Conservation (phyloP, 192 early-diverging fungal species). For the Allomyces macrogynus region DNA sequence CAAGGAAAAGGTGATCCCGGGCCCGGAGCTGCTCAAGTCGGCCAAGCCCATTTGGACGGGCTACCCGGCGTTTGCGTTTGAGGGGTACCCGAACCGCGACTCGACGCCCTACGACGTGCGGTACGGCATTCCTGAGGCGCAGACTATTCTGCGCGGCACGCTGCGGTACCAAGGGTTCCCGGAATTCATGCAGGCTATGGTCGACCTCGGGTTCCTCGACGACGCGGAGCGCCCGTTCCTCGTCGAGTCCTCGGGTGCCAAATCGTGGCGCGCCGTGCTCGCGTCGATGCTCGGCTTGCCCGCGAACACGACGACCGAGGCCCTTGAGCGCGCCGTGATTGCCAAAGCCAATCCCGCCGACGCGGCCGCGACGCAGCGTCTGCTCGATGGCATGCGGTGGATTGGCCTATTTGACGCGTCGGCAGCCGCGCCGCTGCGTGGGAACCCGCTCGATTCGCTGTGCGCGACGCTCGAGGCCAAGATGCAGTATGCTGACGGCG, state of each 20-base stretch:
- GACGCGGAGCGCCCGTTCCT: conserved; percentile 45
- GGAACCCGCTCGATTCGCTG: conserved; percentile 70
- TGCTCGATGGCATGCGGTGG: conserved; percentile 62
- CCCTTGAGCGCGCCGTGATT: conserved; percentile 38
- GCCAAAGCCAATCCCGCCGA: conserved; percentile 42
- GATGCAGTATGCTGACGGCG: conserved; percentile 78
- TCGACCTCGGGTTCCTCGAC: conserved; percentile 77
- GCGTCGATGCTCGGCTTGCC: conserved; percentile 27
- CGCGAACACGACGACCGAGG: conserved; percentile 11
- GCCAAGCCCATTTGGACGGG: conserved; percentile 72
- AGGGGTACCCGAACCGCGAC: conserved; percentile 94
- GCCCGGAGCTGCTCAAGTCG: conserved; percentile 71
- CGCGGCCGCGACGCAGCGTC: conserved; percentile 26
- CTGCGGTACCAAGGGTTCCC: conserved; percentile 94
- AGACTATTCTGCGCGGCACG: conserved; percentile 84
- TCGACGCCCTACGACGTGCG: conserved; percentile 81
- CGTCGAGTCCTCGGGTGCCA: conserved; percentile 1
- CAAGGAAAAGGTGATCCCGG: conserved; percentile 64
- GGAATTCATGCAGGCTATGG: conserved; percentile 84
- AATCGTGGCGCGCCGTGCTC: conserved; percentile 31
- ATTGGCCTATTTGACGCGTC: conserved; percentile 64
- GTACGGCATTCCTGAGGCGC: conserved; percentile 85
- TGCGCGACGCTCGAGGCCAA: conserved; percentile 91
- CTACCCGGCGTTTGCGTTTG: conserved; percentile 89
- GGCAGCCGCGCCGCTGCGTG: conserved; percentile 36